Conservation (phyloP, 345 rosid genomes). For the Aurinia saxatilis region DNA sequence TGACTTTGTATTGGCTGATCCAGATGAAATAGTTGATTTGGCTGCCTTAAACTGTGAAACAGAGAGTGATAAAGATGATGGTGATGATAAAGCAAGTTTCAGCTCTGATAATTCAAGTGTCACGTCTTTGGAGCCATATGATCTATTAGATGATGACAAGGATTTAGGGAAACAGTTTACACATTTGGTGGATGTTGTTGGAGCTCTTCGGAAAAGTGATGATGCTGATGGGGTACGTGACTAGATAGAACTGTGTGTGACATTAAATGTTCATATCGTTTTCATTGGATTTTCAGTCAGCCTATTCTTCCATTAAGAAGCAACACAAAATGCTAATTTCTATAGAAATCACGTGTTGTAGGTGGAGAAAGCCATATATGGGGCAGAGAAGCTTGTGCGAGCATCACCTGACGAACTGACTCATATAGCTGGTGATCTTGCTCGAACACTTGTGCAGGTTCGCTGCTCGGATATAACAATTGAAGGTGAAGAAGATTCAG, state of each 20-base stretch:
- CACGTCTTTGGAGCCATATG: conserved; percentile 87
- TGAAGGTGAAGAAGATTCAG: conserved; percentile 94
- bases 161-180: conserved; percentile 62
- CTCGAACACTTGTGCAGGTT: conserved; percentile 72
- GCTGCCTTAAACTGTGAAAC: conserved; percentile 51
- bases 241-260: conserved; percentile 3
- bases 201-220: conserved; percentile 85
- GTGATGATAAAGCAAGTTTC: conserved; percentile 49
- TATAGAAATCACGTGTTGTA: conserved; percentile 25
- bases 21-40: conserved; percentile 89
- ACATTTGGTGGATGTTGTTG: conserved; percentile 85
- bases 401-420: conserved; percentile 91
- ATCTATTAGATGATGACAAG: conserved; percentile 72
- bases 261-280: background rate
- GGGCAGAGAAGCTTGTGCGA: conserved; percentile 83
- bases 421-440: conserved; percentile 71
- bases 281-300: background rate
- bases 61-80: conserved; percentile 48
- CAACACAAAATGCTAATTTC: background rate
- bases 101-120: conserved; percentile 65
- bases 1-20: conserved; percentile 50
- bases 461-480: conserved; percentile 84
- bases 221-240: conserved; percentile 86
- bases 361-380: conserved; percentile 87
- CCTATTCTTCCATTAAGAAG: background rate